These are phyloP conservation scores for Aspergillus floridensis DNA, from an alignment of 2,329 filamentous ascomycete genomes.

Conservation along the genomic window DNA sequence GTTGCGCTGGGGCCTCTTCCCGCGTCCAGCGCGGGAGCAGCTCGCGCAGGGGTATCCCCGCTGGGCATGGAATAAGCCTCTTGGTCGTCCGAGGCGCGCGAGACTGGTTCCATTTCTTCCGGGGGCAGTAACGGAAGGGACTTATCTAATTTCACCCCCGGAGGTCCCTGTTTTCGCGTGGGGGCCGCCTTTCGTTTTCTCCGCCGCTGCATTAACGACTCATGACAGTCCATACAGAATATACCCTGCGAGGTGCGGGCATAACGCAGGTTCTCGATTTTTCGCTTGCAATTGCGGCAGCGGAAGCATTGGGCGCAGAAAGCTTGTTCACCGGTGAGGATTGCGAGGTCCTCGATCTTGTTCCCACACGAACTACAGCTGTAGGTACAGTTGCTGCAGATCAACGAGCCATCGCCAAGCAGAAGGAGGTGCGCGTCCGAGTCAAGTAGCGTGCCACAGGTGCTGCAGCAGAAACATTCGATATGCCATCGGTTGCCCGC, in stretches of 20 bases:
- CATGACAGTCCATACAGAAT: slow-evolving; percentile 98
- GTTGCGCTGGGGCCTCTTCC: slow-evolving; percentile 25
- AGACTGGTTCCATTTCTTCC: slow-evolving; percentile 63
- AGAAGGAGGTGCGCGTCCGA: slow-evolving; percentile 96
- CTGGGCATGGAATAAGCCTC: slow-evolving; percentile 64
- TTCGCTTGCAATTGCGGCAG: slow-evolving; percentile 96
- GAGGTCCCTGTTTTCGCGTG: slow-evolving; percentile 41
- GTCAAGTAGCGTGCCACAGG: slow-evolving; percentile 90
- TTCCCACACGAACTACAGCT: slow-evolving; percentile 95
- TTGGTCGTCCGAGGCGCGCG: slow-evolving; percentile 54
- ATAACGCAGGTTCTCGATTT: slow-evolving; percentile 98
- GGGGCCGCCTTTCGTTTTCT: slow-evolving; percentile 68
- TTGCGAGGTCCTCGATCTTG: slow-evolving; percentile 97
- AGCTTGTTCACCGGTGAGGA: slow-evolving; percentile 94
- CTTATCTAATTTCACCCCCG: slow-evolving; percentile 73
- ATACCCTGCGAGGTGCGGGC: slow-evolving; percentile 96
- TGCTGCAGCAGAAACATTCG: slow-evolving; percentile 97
- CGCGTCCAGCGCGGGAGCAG: slow-evolving; percentile 23
- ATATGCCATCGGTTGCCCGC: slow-evolving; percentile 98
- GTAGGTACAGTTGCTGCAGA: slow-evolving; percentile 99
- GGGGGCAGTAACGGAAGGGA: slow-evolving; percentile 87
- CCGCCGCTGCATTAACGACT: slow-evolving; percentile 89
- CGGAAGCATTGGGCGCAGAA: slow-evolving; percentile 97
- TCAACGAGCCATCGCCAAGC: slow-evolving; percentile 93
- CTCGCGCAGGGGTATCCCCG: slow-evolving; percentile 26